phyloP scores from a whole-genome alignment of 1,284 basidiomycete species.

The Cutaneotrichosporon sp. region DNA sequence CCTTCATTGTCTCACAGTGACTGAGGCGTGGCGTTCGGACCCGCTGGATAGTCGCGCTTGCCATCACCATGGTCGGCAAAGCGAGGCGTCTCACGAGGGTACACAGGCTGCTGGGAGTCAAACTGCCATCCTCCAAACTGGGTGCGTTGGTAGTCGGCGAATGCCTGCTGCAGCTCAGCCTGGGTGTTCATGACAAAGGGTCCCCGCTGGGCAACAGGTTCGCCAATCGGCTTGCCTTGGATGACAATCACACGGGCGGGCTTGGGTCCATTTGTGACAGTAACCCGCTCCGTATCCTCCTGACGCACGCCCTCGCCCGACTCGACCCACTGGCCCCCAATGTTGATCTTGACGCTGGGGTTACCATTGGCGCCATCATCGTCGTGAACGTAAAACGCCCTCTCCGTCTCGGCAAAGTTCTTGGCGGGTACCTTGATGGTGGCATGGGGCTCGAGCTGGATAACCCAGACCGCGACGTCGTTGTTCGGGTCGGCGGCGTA shows the following conservation, averaged over 20 bases:
- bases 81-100: slow-evolving; percentile 10
- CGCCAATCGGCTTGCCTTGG: slow-evolving; percentile 22
- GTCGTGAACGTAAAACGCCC: slow-evolving; percentile 25
- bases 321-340: slow-evolving; percentile 17
- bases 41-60: slow-evolving; percentile 17
- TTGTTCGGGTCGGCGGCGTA: slow-evolving; percentile 19
- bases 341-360: slow-evolving; percentile 14
- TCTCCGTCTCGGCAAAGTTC: slow-evolving; percentile 17
- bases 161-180: slow-evolving; percentile 20
- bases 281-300: slow-evolving; percentile 12
- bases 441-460: slow-evolving; percentile 20
- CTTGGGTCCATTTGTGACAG: slow-evolving; percentile 12
- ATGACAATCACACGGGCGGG: slow-evolving; percentile 19
- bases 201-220: slow-evolving; percentile 24
- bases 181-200: slow-evolving; percentile 28
- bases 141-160: slow-evolving; percentile 20
- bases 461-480: slow-evolving; percentile 25
- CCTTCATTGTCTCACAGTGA: background rate
- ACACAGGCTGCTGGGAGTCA: slow-evolving; percentile 12
- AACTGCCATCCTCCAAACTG: slow-evolving; percentile 22
- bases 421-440: slow-evolving; percentile 20
- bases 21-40: slow-evolving; percentile 1
- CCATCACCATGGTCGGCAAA: slow-evolving; percentile 23
- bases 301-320: slow-evolving; percentile 11
- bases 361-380: background rate